Conservation (phyloP, 2,329 filamentous ascomycete genomes). For the Fusarium dimerum region DNA sequence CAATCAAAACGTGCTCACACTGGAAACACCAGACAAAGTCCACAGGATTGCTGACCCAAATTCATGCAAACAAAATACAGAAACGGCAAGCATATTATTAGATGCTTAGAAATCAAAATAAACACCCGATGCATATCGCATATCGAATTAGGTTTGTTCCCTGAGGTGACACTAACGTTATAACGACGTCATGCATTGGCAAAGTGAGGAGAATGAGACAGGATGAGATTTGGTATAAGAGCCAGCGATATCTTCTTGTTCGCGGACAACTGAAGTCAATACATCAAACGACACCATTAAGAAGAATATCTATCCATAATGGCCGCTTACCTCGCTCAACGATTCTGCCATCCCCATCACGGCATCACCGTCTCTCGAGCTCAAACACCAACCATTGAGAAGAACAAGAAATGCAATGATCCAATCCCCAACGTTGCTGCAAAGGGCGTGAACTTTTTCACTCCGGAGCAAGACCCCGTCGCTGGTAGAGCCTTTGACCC, state of each 20-base stretch:
- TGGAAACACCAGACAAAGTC: too few relatives aligned
- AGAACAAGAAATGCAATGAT: slow-evolving; percentile 21
- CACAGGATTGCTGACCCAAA: too few relatives aligned
- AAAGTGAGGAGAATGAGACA: not conserved
- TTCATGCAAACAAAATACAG: too few relatives aligned
- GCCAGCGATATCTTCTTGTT: not conserved
- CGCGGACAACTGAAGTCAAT: too few relatives aligned
- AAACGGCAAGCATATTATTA: not conserved
- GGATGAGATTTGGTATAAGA: not conserved
- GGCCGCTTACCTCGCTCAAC: slow-evolving; percentile 30
- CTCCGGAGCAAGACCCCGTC: slow-evolving; percentile 46
- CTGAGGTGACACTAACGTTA: not conserved
- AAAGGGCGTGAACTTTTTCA: slow-evolving; percentile 46
- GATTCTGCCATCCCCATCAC: slow-evolving; percentile 29
- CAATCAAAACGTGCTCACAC: too few relatives aligned
- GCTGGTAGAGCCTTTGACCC: slow-evolving; percentile 44
- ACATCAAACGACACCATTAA: too few relatives aligned
- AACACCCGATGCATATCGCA: not conserved
- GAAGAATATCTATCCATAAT: slow-evolving; percentile 11
- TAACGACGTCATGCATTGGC: not conserved
- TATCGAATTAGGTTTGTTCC: not conserved
- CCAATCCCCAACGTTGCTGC: slow-evolving; percentile 29
- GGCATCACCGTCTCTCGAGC: slow-evolving; percentile 27
- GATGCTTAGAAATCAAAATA: not conserved
- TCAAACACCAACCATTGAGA: slow-evolving; percentile 22